These are phyloP conservation scores for Manihot esculenta DNA, from an alignment of 441 rosid species.

Conservation along the genomic window DNA sequence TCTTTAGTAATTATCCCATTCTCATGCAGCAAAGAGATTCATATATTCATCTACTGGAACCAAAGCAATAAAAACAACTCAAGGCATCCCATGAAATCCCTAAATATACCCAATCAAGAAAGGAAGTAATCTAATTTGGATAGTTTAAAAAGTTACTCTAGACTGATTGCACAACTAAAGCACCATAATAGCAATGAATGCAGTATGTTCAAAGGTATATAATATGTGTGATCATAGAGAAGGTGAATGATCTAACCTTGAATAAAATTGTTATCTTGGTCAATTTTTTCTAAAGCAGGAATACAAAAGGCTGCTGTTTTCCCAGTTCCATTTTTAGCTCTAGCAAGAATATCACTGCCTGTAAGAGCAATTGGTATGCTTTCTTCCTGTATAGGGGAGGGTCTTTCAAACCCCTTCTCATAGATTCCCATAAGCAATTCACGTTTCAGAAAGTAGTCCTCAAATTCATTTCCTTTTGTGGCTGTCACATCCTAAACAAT, in stretches of 20 bases:
- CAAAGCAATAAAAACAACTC: neutral
- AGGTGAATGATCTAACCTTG: slow-evolving; percentile 55
- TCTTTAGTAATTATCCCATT: neutral
- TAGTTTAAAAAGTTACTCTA: neutral
- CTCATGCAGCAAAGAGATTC: too few species aligned
- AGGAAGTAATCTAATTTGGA: neutral
- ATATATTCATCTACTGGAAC: neutral
- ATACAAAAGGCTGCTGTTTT: slow-evolving; percentile 97
- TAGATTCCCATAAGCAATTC: slow-evolving; percentile 98
- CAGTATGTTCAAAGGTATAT: neutral
- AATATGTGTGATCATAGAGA: neutral
- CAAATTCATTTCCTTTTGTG: slow-evolving; percentile 96
- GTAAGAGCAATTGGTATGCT: slow-evolving; percentile 98
- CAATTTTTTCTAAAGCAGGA: slow-evolving; percentile 97
- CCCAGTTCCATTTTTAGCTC: slow-evolving; percentile 98
- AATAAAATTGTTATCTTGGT: slow-evolving; percentile 87
- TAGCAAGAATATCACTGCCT: slow-evolving; percentile 96
- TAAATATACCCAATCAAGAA: neutral
- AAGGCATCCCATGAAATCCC: neutral
- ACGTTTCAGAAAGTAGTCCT: slow-evolving; percentile 93
- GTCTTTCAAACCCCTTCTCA: slow-evolving; percentile 98
- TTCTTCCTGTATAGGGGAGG: slow-evolving; percentile 99
- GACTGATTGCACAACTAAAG: neutral
- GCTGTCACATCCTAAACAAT: slow-evolving; percentile 88
- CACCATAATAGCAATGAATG: slow-evolving; percentile 3